A percentile compares a stretch with the other conserved stretches of the same genome.
Conservation (phyloP, 2,329 filamentous ascomycete genomes). For the Rosellinia necatrix region DNA sequence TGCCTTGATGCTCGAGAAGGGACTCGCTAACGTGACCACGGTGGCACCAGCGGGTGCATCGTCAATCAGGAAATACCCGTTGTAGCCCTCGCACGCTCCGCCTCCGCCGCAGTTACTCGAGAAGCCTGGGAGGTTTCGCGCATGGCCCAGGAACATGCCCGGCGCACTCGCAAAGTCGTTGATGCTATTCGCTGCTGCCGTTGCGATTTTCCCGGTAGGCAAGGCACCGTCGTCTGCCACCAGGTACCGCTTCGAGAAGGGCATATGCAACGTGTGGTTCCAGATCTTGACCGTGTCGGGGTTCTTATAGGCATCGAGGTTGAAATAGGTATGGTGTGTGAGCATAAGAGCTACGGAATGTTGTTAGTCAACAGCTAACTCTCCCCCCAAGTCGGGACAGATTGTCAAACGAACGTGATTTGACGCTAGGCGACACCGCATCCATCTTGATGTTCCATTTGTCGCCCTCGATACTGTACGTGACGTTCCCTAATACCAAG, state of each 20-base stretch:
- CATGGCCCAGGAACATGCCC: slow-evolving; percentile 64
- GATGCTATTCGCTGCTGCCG: slow-evolving; percentile 59
- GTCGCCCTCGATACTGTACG: slow-evolving; percentile 62
- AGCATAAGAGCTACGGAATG: slow-evolving; percentile 15
- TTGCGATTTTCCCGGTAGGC: slow-evolving; percentile 65
- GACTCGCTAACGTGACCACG: slow-evolving; percentile 62
- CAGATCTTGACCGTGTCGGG: slow-evolving; percentile 58
- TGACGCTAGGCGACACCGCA: slow-evolving; percentile 56
- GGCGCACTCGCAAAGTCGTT: slow-evolving; percentile 69
- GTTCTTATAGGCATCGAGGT: slow-evolving; percentile 67
- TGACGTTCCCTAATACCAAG: slow-evolving; percentile 63
- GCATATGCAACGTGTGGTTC: slow-evolving; percentile 66
- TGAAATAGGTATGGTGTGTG: slow-evolving; percentile 65
- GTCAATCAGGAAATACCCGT: slow-evolving; percentile 60
- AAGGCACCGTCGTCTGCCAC: slow-evolving; percentile 60
- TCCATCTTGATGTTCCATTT: slow-evolving; percentile 65
- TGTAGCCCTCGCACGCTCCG: slow-evolving; percentile 72
- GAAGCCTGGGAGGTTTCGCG: slow-evolving; percentile 59
- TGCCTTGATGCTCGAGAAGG: slow-evolving; percentile 69
- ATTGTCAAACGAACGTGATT: slow-evolving; percentile 45
- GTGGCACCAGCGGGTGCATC: slow-evolving; percentile 45
- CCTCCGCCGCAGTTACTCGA: slow-evolving; percentile 66
- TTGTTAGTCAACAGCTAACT: background rate
- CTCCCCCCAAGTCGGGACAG: background rate
- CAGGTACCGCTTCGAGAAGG: slow-evolving; percentile 64